phyloP scores from a whole-genome alignment of 345 rosid genomes.

The Euphorbia peplus region DNA sequence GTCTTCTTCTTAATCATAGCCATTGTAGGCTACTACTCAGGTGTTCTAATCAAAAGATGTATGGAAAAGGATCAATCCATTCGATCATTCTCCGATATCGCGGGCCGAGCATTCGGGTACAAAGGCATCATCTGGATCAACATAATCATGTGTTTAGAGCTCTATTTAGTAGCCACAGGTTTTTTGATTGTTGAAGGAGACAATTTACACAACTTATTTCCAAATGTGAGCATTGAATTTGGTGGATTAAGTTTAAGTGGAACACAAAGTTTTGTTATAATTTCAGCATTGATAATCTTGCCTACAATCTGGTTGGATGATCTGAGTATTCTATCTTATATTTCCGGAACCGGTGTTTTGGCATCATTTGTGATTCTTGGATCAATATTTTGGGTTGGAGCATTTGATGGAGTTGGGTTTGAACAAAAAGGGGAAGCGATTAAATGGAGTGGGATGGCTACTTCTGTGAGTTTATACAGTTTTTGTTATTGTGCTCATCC shows the following conservation, averaged over 20 bases:
- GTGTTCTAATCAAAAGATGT: conserved; percentile 68
- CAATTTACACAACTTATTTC: conserved; percentile 58
- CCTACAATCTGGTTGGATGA: conserved; percentile 80
- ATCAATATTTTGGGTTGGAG: conserved; percentile 69
- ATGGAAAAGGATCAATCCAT: conserved; percentile 67
- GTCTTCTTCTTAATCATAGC: conserved; percentile 56
- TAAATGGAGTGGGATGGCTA: conserved; percentile 54
- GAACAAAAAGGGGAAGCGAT: conserved; percentile 41
- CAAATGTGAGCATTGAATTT: conserved; percentile 42
- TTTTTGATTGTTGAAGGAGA: conserved; percentile 92
- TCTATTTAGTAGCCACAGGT: conserved; percentile 74
- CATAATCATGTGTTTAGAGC: conserved; percentile 66
- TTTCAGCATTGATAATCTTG: conserved; percentile 61
- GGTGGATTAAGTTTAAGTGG: conserved; percentile 46
- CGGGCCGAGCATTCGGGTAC: conserved; percentile 60
- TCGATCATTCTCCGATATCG: conserved; percentile 75
- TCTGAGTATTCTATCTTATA: conserved; percentile 67
- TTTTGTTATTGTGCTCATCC: conserved; percentile 95
- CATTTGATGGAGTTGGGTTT: conserved; percentile 71
- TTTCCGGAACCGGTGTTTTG: conserved; percentile 84
- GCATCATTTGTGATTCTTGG: conserved; percentile 68
- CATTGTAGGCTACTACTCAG: conserved; percentile 58
- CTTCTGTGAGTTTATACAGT: conserved; percentile 77
- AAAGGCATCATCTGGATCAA: conserved; percentile 57
- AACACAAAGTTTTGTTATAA: conserved; percentile 52